Base-by-base conservation (phyloP, 169 alveolate genomes). In the Cryptosporidium xiaoi region DNA sequence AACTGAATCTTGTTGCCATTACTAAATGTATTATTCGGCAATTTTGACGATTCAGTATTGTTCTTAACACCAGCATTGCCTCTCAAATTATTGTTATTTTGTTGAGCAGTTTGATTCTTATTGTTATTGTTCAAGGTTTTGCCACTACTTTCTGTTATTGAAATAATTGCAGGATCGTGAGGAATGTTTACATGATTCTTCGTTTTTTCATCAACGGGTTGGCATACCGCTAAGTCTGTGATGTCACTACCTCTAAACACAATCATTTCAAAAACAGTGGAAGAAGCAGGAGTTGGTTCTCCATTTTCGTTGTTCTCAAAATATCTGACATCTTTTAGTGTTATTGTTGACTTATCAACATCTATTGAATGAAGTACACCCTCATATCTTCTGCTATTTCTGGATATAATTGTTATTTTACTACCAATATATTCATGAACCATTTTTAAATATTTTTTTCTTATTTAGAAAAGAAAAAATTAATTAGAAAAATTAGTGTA, bases 221-320 rank as follows among this genome's bases (percentile, higher is more conserved):
- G 87, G 40, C 87, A 77, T 24, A 77, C 87, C 27, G 87, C 87
- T 18, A 77, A 66, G 36, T 77, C 87, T 8, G 87, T 77, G 18
- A 77, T 77, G 48, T 77, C 87, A 48, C 87, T 77, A n/a, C 87
- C 87, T 58, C 87, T 55, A 46, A 77, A 77, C 13, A 77, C 87
- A 20, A 77, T 77, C 87, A 77, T 77, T 44, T 77, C 87, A 48
- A 77, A 77, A 13, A 77, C 71, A 2, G 71, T 77, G 3, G 84
- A 58, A 5, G 87, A 60, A 40, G 87, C 77, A n/a, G 77, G 87
- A 24, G 77, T 71, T 2, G 69, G 51, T 16, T 40, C 48, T 12
- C 87, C 87, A 24, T 56, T 40, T 31, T 24, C 58, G 18, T 50
- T 51, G 31, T 69, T 69, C 55, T 69, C 83, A 36, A 77, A 77